Evolutionary conservation across 495 filamentous ascomycete species (phyloP), one percentile per base, ranked within the genome.

Genomic region (Evansstolkia leycettana): DNA sequence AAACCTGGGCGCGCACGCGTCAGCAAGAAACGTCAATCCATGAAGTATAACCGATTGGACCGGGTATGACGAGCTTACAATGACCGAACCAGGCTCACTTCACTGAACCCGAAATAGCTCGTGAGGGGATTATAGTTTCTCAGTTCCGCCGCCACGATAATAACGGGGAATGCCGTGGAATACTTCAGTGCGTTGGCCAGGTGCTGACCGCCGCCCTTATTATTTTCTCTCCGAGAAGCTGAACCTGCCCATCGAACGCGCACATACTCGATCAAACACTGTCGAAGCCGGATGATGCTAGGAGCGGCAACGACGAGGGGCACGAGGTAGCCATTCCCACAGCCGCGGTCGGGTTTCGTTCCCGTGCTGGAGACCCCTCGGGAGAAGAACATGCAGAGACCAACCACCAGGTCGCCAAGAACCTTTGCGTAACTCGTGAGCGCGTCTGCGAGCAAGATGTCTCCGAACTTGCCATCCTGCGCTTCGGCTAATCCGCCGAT

Each of bases 151-250:
- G 70, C 69, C 34, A 94, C 62, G 32, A 87, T 64, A 39, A 95
- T 86, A 36, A 95, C 85, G 7, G 90, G 90, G 51, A 98, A 94
- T 0, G 90, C 87, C 12, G 73, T 80, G 8, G 81, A 70, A 57
- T 98, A 98, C 53, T 98, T 98, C 37, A 82, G 55, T 16, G 89
- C 89, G 66, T 98, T 98, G 48, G 82, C 81, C 18, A 94, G 62
- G 52, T 96, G 89, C 49, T 89, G 80, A 25, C 77, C 82, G 25
- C 80, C 83, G 72, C 72, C n/a, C n/a, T n/a, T n/a, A 80, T 6
- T 74, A 78, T 13, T 64, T 67, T 14, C 58, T 62, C 7, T 57
- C 62, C 17, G 54, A 36, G n/a, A n/a, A n/a, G n/a, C n/a, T 42
- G 45, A 6, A 15, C 28, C 28, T 15, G 50, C 52, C 11, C 63